Evolutionary conservation across 2,329 filamentous ascomycete species (phyloP), one percentile per base, ranked within the genome.

Genomic region (Herpomyces periplanetae): DNA sequence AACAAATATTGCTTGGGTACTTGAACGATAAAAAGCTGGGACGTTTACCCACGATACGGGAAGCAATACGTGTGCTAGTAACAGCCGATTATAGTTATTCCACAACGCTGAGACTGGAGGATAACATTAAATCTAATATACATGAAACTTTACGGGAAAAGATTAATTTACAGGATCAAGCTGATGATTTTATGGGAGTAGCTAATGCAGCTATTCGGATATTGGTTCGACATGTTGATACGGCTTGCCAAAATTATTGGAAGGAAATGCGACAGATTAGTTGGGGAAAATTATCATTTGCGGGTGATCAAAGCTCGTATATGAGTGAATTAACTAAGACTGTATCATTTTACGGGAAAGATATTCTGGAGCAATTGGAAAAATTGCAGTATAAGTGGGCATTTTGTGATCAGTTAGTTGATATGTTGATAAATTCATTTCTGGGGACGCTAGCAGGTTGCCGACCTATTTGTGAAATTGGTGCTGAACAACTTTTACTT

Each of bases 41-140:
- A 5, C 16, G 15, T 3, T 20, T 23, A 0, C 43, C 51, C 2
- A 39, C 45, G 3, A 31, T 80, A 2, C 59, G 87, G 30, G 64
- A 87, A 25, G 52, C 65, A 3, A 51, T 88, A 7, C 44, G 85
- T 3, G 71, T 91, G 1, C 46, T 96, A 18, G 96, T 96, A 34
- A 91, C 80, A 1, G 75, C 80, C 1, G 80, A 96, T 33, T 96
- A 91, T 36, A 96, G 80, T 52, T 75, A 88, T 33, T 57, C 56
- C 11, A 91, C 85, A 12, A 80, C 71, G 18, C 71, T 60, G 18
- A 75, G 91, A 33, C 48, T 96, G 1, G 75, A 91, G 35, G 73
- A 91, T 30, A 87, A 66, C 36, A 73, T 96, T 37, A 75, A 69
- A 39, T 62, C 65, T 29, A 57, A 71, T 5, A 71, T 96, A 25